Conservation (phyloP, 2,329 filamentous ascomycete genomes). For the Botrytis medusae region DNA sequence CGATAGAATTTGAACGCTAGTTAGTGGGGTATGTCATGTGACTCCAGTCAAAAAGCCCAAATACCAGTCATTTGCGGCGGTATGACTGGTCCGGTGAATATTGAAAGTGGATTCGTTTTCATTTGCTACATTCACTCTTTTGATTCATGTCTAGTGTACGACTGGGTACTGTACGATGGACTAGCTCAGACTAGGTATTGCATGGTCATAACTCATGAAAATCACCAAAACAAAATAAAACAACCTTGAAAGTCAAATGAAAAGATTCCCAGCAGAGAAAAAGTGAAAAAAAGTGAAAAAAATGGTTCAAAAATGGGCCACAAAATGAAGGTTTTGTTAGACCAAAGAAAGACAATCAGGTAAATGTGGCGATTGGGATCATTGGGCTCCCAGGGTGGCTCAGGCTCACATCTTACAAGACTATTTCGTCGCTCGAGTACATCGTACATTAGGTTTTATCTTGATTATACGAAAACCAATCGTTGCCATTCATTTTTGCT, state of each 20-base stretch:
- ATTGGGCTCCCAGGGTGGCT: conserved; percentile 11
- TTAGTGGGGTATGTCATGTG: conserved; percentile 17
- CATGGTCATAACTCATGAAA: neutral
- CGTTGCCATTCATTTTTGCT: neutral
- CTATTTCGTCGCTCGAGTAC: neutral
- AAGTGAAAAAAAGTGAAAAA: neutral
- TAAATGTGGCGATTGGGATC: conserved; percentile 7
- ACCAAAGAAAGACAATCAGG: neutral
- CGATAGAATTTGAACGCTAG: conserved; percentile 20
- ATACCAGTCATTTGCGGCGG: neutral
- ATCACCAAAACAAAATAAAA: neutral
- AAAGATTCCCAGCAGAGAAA: neutral
- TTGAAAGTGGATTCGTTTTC: neutral
- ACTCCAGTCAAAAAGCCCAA: neutral
- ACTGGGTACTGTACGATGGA: neutral
- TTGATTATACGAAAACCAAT: conserved; percentile 7
- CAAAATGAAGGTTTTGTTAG: neutral
- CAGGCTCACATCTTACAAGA: neutral
- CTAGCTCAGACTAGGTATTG: too few relatives aligned
- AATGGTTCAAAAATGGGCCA: neutral
- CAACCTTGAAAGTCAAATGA: neutral
- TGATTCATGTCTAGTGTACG: neutral
- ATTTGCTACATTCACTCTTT: neutral
- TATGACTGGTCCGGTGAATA: conserved; percentile 15
- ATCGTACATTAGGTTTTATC: neutral